Conservation (phyloP, 2,329 filamentous ascomycete species). For the Stachybotrys chlorohalonatus region DNA sequence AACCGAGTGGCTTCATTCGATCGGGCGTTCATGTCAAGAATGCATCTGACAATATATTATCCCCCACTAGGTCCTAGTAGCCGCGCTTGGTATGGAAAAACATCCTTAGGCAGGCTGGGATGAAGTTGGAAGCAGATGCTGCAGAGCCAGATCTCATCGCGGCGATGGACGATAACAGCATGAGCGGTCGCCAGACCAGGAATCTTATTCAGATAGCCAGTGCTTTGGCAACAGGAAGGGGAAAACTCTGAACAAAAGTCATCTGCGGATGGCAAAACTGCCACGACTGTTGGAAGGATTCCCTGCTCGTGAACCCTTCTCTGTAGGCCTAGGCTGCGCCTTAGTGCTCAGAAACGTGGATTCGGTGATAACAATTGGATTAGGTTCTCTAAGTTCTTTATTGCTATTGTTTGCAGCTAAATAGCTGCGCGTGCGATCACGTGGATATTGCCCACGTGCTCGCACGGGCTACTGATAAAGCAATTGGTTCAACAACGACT, state of each 20-base stretch:
- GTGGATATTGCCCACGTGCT: too few relatives aligned
- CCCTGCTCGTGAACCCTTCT: too few relatives aligned
- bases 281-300: too few relatives aligned
- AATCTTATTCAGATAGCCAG: not conserved
- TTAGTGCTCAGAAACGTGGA: too few relatives aligned
- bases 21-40: not conserved
- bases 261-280: not conserved
- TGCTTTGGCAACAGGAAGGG: not conserved
- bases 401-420: too few relatives aligned
- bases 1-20: not conserved
- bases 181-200: not conserved
- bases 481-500: too few relatives aligned
- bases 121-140: not conserved
- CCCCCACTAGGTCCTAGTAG: not conserved
- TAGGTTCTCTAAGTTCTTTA: too few relatives aligned
- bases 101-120: not conserved
- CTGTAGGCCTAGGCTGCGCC: too few relatives aligned
- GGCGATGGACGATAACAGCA: not conserved
- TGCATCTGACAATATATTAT: not conserved
- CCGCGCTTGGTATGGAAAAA: not conserved
- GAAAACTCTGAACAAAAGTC: not conserved
- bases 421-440: too few relatives aligned
- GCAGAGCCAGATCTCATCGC: not conserved
- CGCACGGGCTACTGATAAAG: too few relatives aligned
- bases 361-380: too few relatives aligned